phyloP scores from a whole-genome alignment of 2,329 filamentous ascomycete species.

The Ophiosphaerella herpotricha region DNA sequence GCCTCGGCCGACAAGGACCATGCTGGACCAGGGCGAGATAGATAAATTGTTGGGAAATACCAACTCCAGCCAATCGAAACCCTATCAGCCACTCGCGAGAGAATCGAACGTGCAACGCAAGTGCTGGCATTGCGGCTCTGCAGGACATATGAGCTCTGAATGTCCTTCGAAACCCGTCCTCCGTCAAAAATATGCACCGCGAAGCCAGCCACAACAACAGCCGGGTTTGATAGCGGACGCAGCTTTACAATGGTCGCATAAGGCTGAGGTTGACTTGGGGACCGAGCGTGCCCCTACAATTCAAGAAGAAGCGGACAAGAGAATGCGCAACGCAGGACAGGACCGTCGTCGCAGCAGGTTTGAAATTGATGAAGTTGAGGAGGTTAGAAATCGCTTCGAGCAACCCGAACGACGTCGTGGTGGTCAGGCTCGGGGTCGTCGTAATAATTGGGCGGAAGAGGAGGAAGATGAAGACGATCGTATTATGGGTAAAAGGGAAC shows the following conservation, averaged over 20 bases:
- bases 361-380: conserved; percentile 22
- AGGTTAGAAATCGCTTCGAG: conserved; percentile 35
- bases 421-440: conserved; percentile 21
- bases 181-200: conserved; percentile 12
- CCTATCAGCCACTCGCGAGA: conserved; percentile 30
- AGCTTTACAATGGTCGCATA: conserved; percentile 33
- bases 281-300: conserved; percentile 13
- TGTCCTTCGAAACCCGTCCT: conserved; percentile 34
- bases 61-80: conserved; percentile 11
- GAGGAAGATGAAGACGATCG: conserved; percentile 31
- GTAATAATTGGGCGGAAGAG: conserved; percentile 31
- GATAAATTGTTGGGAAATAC: conserved; percentile 27
- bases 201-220: not conserved
- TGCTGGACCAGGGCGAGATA: conserved; percentile 36
- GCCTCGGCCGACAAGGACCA: conserved; percentile 19
- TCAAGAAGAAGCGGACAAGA: conserved; percentile 18
- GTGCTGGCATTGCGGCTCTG: conserved; percentile 37
- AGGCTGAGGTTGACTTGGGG: conserved; percentile 16
- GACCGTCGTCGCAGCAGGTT: conserved; percentile 36
- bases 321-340: conserved; percentile 21
- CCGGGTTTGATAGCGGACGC: conserved; percentile 27
- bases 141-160: conserved; percentile 26
- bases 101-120: conserved; percentile 26
- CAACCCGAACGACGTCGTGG: conserved; percentile 33
- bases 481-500: conserved; percentile 30